Percentiles rank a stretch among this genome's conserved stretches.
Evolutionary conservation across 306 rosid species (phyloP).

Genomic region (Corylus americana): DNA sequence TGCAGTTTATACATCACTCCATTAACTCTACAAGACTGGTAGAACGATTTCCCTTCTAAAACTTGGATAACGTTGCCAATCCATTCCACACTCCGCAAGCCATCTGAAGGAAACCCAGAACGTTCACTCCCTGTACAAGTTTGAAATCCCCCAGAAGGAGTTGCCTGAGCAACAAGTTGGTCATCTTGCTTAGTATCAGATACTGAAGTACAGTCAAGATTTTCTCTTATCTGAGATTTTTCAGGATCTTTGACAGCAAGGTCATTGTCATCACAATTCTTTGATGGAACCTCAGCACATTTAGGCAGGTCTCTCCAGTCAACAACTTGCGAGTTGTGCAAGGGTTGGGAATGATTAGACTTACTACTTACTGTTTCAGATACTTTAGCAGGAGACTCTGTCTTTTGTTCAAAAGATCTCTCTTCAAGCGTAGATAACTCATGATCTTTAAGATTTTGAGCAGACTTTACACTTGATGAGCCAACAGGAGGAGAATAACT

Average conservation of each 20-base stretch:
- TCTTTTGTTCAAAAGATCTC: slow-evolving; percentile 32
- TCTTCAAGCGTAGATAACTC: slow-evolving; percentile 41
- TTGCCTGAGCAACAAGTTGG: slow-evolving; percentile 45
- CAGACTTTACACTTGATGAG: slow-evolving; percentile 40
- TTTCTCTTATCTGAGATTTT: slow-evolving; percentile 44
- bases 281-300: slow-evolving; percentile 36
- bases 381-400: slow-evolving; percentile 38
- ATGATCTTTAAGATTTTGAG: slow-evolving; percentile 43
- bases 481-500: slow-evolving; percentile 40
- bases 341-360: slow-evolving; percentile 40
- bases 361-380: slow-evolving; percentile 30
- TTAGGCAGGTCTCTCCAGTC: slow-evolving; percentile 37
- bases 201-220: slow-evolving; percentile 31
- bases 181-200: slow-evolving; percentile 50
- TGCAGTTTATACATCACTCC: slow-evolving; percentile 70
- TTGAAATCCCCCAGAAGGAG: slow-evolving; percentile 47
- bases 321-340: slow-evolving; percentile 38
- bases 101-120: slow-evolving; percentile 45
- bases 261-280: slow-evolving; percentile 34
- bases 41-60: slow-evolving; percentile 55
- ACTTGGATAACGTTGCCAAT: slow-evolving; percentile 50
- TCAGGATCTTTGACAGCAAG: slow-evolving; percentile 25
- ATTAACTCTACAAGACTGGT: slow-evolving; percentile 61
- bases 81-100: slow-evolving; percentile 68
- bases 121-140: slow-evolving; percentile 40